Conservation (phyloP, 129 eudicot genomes). For the Ambrosia trifida region DNA sequence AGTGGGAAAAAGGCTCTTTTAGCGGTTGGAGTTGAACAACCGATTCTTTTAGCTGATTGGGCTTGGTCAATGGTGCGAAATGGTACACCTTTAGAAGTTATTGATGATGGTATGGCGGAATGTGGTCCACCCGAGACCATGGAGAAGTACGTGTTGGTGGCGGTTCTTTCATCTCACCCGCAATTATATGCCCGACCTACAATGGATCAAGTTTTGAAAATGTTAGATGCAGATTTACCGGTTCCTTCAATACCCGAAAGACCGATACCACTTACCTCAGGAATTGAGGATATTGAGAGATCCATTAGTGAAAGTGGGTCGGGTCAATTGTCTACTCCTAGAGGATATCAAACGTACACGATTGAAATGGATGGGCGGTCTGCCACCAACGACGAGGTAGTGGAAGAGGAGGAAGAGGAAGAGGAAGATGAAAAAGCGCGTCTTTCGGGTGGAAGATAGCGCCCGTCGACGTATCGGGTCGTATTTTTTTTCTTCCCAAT, state of each 20-base stretch:
- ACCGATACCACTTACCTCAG: slow-evolving; percentile 68
- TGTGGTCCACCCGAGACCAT: slow-evolving; percentile 56
- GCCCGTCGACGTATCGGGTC: too few relatives aligned
- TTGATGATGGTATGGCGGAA: slow-evolving; percentile 63
- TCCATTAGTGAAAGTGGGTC: slow-evolving; percentile 65
- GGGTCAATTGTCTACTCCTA: slow-evolving; percentile 53
- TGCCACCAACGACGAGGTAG: slow-evolving; percentile 20
- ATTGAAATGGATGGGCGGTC: slow-evolving; percentile 22
- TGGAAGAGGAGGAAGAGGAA: slow-evolving; percentile 19
- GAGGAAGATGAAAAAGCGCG: slow-evolving; percentile 22
- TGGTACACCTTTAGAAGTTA: slow-evolving; percentile 69
- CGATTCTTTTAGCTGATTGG: slow-evolving; percentile 76
- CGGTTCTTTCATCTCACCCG: slow-evolving; percentile 90
- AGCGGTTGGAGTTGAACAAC: slow-evolving; percentile 52
- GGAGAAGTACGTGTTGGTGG: slow-evolving; percentile 79
- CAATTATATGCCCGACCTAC: slow-evolving; percentile 84
- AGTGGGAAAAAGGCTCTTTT: slow-evolving; percentile 87
- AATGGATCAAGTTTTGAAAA: slow-evolving; percentile 86
- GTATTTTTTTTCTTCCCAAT: neutral
- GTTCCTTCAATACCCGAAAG: slow-evolving; percentile 82
- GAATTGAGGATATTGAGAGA: slow-evolving; percentile 67
- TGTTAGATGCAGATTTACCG: slow-evolving; percentile 63
- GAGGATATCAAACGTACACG: slow-evolving; percentile 53
- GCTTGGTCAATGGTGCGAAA: slow-evolving; percentile 82
- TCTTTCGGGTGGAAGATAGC: slow-evolving; percentile 35